Percentiles rank a stretch among this genome's conserved stretches.
Evolutionary conservation across 1,284 basidiomycete species (phyloP).

Genomic region (Ceratobasidium papillatum): DNA sequence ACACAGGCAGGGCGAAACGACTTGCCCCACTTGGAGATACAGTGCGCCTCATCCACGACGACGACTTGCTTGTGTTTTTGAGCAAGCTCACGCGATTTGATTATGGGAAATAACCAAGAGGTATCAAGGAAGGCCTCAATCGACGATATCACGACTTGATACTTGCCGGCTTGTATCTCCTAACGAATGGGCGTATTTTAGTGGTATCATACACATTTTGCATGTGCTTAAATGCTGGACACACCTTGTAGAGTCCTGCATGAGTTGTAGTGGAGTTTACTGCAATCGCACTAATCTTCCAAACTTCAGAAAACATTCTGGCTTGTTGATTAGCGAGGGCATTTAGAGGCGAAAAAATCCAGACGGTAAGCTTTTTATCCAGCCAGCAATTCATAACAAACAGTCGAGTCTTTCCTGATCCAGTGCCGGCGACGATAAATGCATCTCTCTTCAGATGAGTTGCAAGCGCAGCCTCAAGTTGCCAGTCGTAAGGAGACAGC

Average conservation of each 20-base stretch:
- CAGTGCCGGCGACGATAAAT: conserved; percentile 17
- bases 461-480: conserved; percentile 16
- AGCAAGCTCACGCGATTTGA: background rate
- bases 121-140: conserved; percentile 5
- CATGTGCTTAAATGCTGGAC: background rate
- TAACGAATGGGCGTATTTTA: background rate
- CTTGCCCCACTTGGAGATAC: conserved; percentile 3
- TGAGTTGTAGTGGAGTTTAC: conserved; percentile 20
- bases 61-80: background rate
- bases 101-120: background rate
- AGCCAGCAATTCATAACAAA: background rate
- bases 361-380: background rate
- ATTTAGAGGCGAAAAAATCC: conserved; percentile 4
- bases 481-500: background rate
- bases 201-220: background rate
- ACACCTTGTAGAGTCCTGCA: background rate
- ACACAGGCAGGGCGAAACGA: background rate
- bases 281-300: background rate
- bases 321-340: conserved; percentile 2
- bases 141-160: conserved; percentile 17
- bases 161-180: background rate
- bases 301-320: background rate
- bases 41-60: conserved; percentile 37
- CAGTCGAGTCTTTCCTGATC: conserved; percentile 14
- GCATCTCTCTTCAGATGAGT: background rate